Evolutionary conservation across 805 yeast genomes (phyloP).

Genomic region (Metschnikowia continentalis): DNA sequence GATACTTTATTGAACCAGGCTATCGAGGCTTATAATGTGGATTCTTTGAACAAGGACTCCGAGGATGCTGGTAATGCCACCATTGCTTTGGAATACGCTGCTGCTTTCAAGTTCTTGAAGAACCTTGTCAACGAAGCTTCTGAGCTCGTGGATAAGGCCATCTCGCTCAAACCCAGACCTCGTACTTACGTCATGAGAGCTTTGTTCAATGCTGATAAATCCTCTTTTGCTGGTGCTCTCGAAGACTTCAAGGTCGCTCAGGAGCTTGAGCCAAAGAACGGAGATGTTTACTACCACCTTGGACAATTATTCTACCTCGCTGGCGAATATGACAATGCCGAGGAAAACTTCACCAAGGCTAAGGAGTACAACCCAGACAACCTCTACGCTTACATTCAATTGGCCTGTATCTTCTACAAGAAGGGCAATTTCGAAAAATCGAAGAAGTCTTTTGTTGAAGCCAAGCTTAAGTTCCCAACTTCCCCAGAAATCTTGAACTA

Average conservation of each 20-base stretch:
- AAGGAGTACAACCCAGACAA: constrained; percentile 69
- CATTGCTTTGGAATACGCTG: constrained; percentile 77
- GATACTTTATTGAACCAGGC: constrained; percentile 58
- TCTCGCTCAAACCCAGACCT: constrained; percentile 67
- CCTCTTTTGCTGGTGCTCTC: constrained; percentile 54
- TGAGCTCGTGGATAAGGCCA: constrained; percentile 58
- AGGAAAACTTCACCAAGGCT: constrained; percentile 69
- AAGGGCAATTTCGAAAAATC: constrained; percentile 58
- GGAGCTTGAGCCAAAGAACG: constrained; percentile 59
- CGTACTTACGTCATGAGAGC: constrained; percentile 82
- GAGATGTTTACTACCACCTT: constrained; percentile 88
- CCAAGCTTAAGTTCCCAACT: constrained; percentile 73
- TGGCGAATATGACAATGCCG: constrained; percentile 69
- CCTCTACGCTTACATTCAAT: constrained; percentile 83
- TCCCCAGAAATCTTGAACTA: constrained; percentile 92
- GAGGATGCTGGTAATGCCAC: constrained; percentile 46
- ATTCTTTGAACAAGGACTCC: constrained; percentile 28
- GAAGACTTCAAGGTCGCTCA: constrained; percentile 70
- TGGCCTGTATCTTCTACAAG: constrained; percentile 89
- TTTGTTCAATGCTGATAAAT: constrained; percentile 75
- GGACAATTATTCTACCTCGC: constrained; percentile 88
- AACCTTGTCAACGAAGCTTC: constrained; percentile 66
- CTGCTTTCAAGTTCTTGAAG: constrained; percentile 79
- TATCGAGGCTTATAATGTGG: constrained; percentile 41
- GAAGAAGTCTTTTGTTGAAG: constrained; percentile 62